Evolutionary conservation across 331 rosid species (phyloP), one percentile per base, ranked within the genome.

Genomic region (Malus hybrid): DNA sequence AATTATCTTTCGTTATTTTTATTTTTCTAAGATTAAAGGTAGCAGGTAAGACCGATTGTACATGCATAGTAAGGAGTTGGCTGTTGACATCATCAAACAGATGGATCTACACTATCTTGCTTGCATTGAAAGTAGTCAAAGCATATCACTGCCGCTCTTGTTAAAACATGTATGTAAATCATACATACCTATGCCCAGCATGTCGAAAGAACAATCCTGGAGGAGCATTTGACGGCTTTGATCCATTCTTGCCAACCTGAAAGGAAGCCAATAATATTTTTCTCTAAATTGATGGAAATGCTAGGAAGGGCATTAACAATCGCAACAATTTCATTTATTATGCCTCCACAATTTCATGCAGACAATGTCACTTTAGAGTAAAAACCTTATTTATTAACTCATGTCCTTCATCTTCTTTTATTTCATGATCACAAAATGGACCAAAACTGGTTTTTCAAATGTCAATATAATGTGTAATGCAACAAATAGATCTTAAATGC

Each of bases 201-300:
- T 92, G 97, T 56, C 82, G 86, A 78, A 92, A 92, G 82, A 92
- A 88, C 74, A 92, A 85, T 77, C 93, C 93, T 22, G 90, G 80
- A 62, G 92, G 85, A 75, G 83, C 18, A 72, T 70, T 65, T 54
- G 86, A 72, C 64, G 7, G 60, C 71, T 80, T 83, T 8, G 86
- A 68, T 83, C 81, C 83, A n/a, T 79, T 42, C 76, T 85, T 80
- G 20, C 90, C 92, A 83, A 92, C 81, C 96, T 92, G 76, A 63
- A 77, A 64, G 72, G 39, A 14, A 27, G 28, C 27, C 1, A 62
- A 52, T 62, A n/a, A 28, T 12, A 20, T 16, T 54, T 6, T n/a
- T 33, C 56, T 65, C 11, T 75, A 32, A 59, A 39, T 7, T 36
- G 61, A 15, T n/a, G 9, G 29, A 32, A 22, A 60, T 6, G 36